These are phyloP conservation scores for Trifolium dubium DNA, from an alignment of 306 rosid species.

Conservation along the genomic window DNA sequence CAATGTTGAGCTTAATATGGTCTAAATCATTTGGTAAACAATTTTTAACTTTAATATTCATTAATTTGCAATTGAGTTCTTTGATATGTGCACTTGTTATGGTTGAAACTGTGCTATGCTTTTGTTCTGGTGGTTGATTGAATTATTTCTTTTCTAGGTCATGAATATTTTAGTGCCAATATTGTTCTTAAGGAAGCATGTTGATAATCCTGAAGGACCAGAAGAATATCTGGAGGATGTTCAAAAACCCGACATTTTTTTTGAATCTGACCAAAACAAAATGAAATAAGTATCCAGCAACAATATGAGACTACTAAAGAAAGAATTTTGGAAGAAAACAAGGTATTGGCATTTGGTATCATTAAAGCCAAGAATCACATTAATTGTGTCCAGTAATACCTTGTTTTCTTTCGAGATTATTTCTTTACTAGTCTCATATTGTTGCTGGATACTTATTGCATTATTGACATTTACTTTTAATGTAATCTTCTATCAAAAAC, in stretches of 20 bases:
- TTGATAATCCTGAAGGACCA: not conserved
- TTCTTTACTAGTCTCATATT: not conserved
- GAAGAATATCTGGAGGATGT: constrained; percentile 18
- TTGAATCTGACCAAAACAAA: constrained; percentile 12
- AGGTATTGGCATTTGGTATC: constrained; percentile 11
- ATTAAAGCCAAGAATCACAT: not conserved
- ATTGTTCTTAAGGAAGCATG: constrained; percentile 7
- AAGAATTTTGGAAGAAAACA: constrained; percentile 31
- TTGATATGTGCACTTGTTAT: constrained; percentile 3
- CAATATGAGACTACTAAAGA: constrained; percentile 22
- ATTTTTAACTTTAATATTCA: constrained; percentile 28
- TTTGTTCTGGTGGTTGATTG: constrained; percentile 37
- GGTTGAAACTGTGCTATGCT: not conserved
- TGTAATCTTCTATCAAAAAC: not conserved
- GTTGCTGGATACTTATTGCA: not conserved
- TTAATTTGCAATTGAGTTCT: constrained; percentile 27
- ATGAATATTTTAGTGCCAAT: constrained; percentile 33
- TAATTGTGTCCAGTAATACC: not conserved
- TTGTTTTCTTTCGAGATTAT: too few species aligned
- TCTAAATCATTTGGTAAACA: constrained; percentile 56
- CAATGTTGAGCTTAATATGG: constrained; percentile 59
- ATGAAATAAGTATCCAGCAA: constrained; percentile 13
- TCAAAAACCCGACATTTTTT: constrained; percentile 24
- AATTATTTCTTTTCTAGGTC: constrained; percentile 22
- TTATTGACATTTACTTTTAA: constrained; percentile 10